Evolutionary conservation across 2,329 filamentous ascomycete genomes (phyloP), one percentile per base, ranked within the genome.

Genomic region (Alternaria conjuncta): DNA sequence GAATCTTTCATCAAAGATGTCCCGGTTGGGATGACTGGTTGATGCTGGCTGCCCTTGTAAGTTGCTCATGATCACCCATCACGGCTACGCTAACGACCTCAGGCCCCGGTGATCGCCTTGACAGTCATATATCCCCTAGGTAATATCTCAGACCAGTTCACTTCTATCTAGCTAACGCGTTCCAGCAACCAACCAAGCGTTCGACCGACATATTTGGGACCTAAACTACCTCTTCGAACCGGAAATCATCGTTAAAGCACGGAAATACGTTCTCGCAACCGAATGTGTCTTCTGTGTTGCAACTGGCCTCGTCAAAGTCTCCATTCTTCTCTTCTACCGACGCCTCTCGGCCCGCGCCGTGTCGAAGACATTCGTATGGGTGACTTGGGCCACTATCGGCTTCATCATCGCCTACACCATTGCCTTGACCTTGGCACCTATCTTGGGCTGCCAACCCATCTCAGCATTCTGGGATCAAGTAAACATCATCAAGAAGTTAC

Each of bases 311-410:
- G 70, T 78, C 54, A 79, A 79, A 46, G 69, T 79, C 12, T 78
- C 75, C 9, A 78, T 79, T 15, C 68, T 79, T 4, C 65, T 75
- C 3, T 78, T 77, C 59, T 78, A 75, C 36, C 71, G 74, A 5
- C 71, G 75, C 2, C 66, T 78, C 1, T 73, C 71, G 9, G 60
- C 73, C 12, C 71, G 74, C 9, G 70, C 68, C 3, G 66, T 77
- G 3, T 77, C 75, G 6, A 69, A 54, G 2, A 32, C 49, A 4
- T 78, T 77, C 41, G 67, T 67, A 44, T 74, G 69, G 67, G 64
- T 64, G 1, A 75, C 71, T 4, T 69, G 71, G 66, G 55, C 73
- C n/a, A 71, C 61, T 10, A 77, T 78, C 25, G 68, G 46, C 15
- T 77, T 73, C 60, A 76, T 78, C 43, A 51, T 63, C 9, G 63